Conservation (phyloP, 169 alveolate genomes). For the Plasmodium coatneyi region DNA sequence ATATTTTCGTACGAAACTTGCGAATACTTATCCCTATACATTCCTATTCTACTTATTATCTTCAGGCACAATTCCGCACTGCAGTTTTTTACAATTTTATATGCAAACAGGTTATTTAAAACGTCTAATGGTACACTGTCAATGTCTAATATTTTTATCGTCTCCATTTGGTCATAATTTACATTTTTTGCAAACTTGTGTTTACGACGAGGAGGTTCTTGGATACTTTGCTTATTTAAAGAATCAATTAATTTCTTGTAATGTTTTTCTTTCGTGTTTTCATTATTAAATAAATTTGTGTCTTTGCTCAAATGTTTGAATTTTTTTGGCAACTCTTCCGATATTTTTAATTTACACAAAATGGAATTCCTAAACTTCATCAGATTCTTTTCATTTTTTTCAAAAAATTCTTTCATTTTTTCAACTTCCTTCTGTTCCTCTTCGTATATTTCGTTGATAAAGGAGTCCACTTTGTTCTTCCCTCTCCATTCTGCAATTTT, state of each 20-base stretch:
- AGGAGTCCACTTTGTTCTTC: neutral
- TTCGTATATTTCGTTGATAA: conserved; percentile 46
- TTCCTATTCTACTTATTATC: conserved; percentile 81
- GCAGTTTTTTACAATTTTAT: conserved; percentile 82
- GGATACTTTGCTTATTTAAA: neutral
- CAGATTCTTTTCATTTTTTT: conserved; percentile 42
- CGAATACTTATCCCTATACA: conserved; percentile 81
- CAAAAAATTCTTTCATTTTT: conserved; percentile 69
- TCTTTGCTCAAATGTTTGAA: conserved; percentile 58
- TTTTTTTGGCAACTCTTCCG: conserved; percentile 57
- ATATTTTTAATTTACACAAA: conserved; percentile 66
- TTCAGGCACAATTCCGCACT: conserved; percentile 83
- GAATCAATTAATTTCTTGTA: conserved; percentile 50
- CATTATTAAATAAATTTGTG: conserved; percentile 6
- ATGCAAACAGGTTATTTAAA: conserved; percentile 81
- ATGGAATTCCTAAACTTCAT: conserved; percentile 43
- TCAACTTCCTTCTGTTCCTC: conserved; percentile 54
- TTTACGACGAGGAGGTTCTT: conserved; percentile 21
- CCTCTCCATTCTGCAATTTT: neutral
- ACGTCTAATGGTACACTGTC: conserved; percentile 81
- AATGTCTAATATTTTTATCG: conserved; percentile 79
- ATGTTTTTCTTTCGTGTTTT: conserved; percentile 46
- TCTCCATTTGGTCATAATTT: conserved; percentile 61
- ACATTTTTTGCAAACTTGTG: conserved; percentile 52
- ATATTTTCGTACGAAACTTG: conserved; percentile 83